phyloP scores from a whole-genome alignment of 106 monocot species.

The Chionographis japonica region DNA sequence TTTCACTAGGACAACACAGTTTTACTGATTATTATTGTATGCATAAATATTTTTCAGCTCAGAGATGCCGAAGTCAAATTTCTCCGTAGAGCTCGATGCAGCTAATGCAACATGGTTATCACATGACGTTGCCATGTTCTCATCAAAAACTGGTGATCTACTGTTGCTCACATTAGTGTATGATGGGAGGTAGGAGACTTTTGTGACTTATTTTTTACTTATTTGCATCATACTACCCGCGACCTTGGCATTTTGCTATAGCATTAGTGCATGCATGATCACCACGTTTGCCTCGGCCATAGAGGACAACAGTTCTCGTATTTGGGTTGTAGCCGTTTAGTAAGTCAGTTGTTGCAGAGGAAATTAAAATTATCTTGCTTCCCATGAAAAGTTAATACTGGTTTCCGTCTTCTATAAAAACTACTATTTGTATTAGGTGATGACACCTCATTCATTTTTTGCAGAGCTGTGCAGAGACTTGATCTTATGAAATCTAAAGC shows the following conservation, averaged over 20 bases:
- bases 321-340: too few relatives aligned
- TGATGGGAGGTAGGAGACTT: slow-evolving; percentile 76
- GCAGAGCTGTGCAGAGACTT: slow-evolving; percentile 78
- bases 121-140: slow-evolving; percentile 83
- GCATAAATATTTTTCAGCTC: slow-evolving; percentile 43
- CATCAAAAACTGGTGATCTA: slow-evolving; percentile 80
- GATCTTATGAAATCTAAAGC: slow-evolving; percentile 91
- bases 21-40: not conserved
- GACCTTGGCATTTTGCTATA: not conserved
- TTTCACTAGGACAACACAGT: not conserved
- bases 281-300: too few relatives aligned
- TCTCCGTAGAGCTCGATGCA: slow-evolving; percentile 89
- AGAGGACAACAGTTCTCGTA: too few relatives aligned
- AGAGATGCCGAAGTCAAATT: slow-evolving; percentile 68
- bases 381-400: not conserved
- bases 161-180: slow-evolving; percentile 75
- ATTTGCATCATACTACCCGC: not conserved
- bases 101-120: slow-evolving; percentile 91
- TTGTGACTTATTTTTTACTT: not conserved
- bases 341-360: too few relatives aligned
- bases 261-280: not conserved
- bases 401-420: not conserved
- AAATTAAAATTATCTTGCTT: too few relatives aligned
- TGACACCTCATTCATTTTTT: slow-evolving; percentile 1
- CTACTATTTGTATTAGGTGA: not conserved